Percentiles rank a stretch among this genome's conserved stretches.
Conservation (phyloP, 2,329 filamentous ascomycete species). For the Helotiales sp. region DNA sequence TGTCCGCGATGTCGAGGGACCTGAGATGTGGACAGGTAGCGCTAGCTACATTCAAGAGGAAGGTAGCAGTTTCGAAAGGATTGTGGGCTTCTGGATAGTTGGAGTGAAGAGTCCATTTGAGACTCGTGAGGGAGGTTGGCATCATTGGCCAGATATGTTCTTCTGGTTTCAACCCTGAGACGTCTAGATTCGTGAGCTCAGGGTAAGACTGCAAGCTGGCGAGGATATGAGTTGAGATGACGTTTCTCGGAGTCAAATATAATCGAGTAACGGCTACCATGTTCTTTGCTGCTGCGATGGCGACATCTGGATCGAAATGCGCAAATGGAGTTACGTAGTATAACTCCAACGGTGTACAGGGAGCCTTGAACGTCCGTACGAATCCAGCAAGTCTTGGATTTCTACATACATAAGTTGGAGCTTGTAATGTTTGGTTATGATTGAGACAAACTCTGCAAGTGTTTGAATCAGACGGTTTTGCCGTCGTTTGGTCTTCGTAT, state of each 20-base stretch:
- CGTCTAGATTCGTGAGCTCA: slow-evolving; percentile 4
- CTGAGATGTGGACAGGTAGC: slow-evolving; percentile 15
- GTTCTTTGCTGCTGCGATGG: slow-evolving; percentile 4
- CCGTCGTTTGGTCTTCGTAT: neutral
- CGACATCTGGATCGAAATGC: neutral
- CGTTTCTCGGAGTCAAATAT: neutral
- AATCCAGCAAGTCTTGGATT: neutral
- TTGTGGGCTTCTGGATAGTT: neutral
- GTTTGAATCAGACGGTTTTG: neutral
- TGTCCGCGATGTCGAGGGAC: slow-evolving; percentile 3
- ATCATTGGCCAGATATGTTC: slow-evolving; percentile 11
- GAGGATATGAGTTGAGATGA: slow-evolving; percentile 9
- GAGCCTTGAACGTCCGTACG: slow-evolving; percentile 3
- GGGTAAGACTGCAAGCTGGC: slow-evolving; percentile 8
- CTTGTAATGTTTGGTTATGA: too few species aligned
- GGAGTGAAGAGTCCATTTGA: slow-evolving; percentile 4
- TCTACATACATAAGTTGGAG: too few species aligned
- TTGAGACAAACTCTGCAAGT: slow-evolving; percentile 15
- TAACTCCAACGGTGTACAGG: neutral
- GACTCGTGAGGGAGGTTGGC: neutral
- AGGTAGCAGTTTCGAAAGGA: neutral
- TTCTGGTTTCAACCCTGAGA: slow-evolving; percentile 5
- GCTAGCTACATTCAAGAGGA: slow-evolving; percentile 13
- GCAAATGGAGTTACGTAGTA: neutral
- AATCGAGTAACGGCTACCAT: slow-evolving; percentile 10